These are phyloP conservation scores for Rosellinia necatrix DNA, from an alignment of 2,329 filamentous ascomycete species.

Conservation along the genomic window DNA sequence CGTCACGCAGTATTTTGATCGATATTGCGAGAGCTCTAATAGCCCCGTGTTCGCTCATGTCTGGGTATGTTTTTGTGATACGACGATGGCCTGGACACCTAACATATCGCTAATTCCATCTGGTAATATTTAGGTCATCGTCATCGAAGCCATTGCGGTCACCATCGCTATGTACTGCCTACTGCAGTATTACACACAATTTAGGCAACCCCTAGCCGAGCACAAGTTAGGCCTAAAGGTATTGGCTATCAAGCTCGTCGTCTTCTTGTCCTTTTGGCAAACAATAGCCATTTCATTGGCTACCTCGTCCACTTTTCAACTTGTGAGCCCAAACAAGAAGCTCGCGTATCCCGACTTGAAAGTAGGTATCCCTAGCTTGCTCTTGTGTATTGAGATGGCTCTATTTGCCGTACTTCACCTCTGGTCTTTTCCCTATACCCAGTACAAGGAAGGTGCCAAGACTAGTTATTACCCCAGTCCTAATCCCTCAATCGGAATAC, in stretches of 20 bases:
- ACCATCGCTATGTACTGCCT: slow-evolving; percentile 87
- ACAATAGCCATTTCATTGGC: slow-evolving; percentile 55
- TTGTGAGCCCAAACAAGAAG: slow-evolving; percentile 63
- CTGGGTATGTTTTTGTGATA: slow-evolving; percentile 62
- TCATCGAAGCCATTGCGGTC: slow-evolving; percentile 73
- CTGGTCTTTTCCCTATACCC: slow-evolving; percentile 79
- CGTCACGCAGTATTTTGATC: slow-evolving; percentile 67
- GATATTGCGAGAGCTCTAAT: slow-evolving; percentile 80
- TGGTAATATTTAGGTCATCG: slow-evolving; percentile 55
- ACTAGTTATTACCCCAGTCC: slow-evolving; percentile 53
- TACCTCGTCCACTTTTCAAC: slow-evolving; percentile 59
- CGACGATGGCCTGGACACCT: background rate
- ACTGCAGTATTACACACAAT: slow-evolving; percentile 83
- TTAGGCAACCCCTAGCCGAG: slow-evolving; percentile 68
- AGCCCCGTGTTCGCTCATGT: slow-evolving; percentile 81
- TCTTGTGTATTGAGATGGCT: slow-evolving; percentile 86
- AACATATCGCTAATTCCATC: background rate
- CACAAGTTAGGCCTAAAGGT: slow-evolving; percentile 81
- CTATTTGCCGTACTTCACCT: slow-evolving; percentile 78
- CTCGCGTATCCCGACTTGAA: slow-evolving; percentile 77
- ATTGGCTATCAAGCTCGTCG: slow-evolving; percentile 84
- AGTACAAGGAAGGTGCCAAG: slow-evolving; percentile 60
- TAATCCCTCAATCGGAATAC: slow-evolving; percentile 46
- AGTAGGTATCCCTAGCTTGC: slow-evolving; percentile 76
- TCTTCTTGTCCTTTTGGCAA: slow-evolving; percentile 93